These are phyloP conservation scores for Camelina neglecta DNA, from an alignment of 345 rosid species.

Conservation along the genomic window DNA sequence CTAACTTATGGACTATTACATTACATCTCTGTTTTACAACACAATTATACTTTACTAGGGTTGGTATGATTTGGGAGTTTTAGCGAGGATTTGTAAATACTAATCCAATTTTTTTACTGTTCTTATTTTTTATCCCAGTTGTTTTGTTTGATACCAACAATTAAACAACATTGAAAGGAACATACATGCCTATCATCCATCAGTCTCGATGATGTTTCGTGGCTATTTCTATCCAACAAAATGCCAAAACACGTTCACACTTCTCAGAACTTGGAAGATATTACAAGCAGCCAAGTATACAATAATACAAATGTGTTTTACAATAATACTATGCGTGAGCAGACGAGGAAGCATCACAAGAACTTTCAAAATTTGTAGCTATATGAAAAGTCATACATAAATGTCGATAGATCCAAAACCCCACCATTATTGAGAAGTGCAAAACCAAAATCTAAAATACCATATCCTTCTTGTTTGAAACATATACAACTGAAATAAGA, in stretches of 20 bases:
- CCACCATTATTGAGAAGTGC: slow-evolving; percentile 15
- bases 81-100: background rate
- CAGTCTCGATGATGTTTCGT: slow-evolving; percentile 12
- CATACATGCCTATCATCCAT: background rate
- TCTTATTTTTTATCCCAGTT: background rate
- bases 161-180: background rate
- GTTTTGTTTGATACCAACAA: background rate
- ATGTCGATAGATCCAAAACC: slow-evolving; percentile 13
- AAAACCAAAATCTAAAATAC: background rate
- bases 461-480: slow-evolving; percentile 18
- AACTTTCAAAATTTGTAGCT: slow-evolving; percentile 35
- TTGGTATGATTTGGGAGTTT: background rate
- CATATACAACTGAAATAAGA: background rate
- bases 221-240: slow-evolving; percentile 17
- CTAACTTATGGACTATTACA: background rate
- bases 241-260: slow-evolving; percentile 19
- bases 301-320: background rate
- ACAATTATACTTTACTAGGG: background rate
- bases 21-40: background rate
- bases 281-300: background rate
- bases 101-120: background rate
- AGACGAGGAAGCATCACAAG: slow-evolving; percentile 21
- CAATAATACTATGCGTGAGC: slow-evolving; percentile 8
- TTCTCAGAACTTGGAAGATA: slow-evolving; percentile 3
- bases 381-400: slow-evolving; percentile 29